Percentiles rank a stretch among this genome's conserved stretches.
Conservation (phyloP, 176 grass and related monocot species). For the Oryza coarctata region DNA sequence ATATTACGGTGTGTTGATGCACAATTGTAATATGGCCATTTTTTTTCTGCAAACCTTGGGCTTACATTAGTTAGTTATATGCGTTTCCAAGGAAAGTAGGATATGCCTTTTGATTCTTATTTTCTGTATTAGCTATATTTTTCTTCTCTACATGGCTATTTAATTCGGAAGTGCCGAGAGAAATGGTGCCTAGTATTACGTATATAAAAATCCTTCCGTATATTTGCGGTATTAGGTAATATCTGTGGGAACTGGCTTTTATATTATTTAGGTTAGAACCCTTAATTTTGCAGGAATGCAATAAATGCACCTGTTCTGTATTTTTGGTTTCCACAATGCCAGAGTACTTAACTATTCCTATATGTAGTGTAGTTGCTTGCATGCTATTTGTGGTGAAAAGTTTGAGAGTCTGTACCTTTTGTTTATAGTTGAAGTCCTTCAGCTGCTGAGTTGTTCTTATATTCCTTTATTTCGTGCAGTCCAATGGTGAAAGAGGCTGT, state of each 20-base stretch:
- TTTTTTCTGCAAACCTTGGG: background rate
- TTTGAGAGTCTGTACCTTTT: conserved; percentile 26
- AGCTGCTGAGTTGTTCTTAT: conserved; percentile 12
- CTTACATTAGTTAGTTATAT: background rate
- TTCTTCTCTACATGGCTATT: background rate
- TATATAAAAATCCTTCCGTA: background rate
- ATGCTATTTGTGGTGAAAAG: conserved; percentile 20
- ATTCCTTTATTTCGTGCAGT: conserved; percentile 44
- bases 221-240: background rate
- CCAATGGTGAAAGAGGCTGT: conserved; percentile 63
- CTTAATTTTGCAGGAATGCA: conserved; percentile 13
- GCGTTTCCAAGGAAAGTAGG: background rate
- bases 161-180: background rate
- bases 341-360: conserved; percentile 9
- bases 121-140: background rate
- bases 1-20: conserved; percentile 5
- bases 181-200: background rate
- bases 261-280: conserved; percentile 7
- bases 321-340: conserved; percentile 9
- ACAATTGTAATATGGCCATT: background rate
- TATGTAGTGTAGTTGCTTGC: background rate
- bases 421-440: conserved; percentile 18
- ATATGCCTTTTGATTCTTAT: background rate
- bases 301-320: conserved; percentile 9
- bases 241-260: background rate